phyloP scores from a whole-genome alignment of 139 green algal species.

The Haematococcus lacustris region DNA sequence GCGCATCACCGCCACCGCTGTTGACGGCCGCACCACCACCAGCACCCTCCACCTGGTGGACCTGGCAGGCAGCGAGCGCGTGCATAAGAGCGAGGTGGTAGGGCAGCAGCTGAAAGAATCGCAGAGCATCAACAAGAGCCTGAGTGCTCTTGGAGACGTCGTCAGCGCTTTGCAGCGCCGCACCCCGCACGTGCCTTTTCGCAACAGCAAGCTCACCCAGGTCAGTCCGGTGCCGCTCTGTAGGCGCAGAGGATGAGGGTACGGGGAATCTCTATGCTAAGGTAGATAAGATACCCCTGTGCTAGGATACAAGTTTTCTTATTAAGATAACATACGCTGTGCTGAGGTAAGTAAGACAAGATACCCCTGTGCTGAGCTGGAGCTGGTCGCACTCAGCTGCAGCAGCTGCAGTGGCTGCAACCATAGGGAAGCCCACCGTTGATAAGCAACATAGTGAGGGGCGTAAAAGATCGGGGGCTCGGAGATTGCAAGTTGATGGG shows the following conservation, averaged over 20 bases:
- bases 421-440: too few species aligned
- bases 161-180: constrained; percentile 33
- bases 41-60: constrained; percentile 68
- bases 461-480: too few species aligned
- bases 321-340: background rate
- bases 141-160: constrained; percentile 58
- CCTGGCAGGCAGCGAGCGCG: constrained; percentile 50
- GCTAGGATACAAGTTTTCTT: background rate
- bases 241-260: background rate
- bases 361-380: too few species aligned
- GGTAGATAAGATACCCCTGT: background rate
- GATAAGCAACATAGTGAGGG: background rate
- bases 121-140: constrained; percentile 79
- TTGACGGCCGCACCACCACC: background rate
- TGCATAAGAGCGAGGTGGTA: constrained; percentile 22
- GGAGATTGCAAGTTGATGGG: too few species aligned
- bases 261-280: background rate
- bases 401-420: too few species aligned
- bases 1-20: constrained; percentile 31
- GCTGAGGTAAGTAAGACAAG: too few species aligned
- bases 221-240: constrained; percentile 13
- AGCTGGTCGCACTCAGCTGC: too few species aligned
- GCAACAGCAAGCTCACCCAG: constrained; percentile 83
- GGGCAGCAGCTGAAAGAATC: constrained; percentile 64
- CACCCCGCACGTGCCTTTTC: constrained; percentile 73